Base-by-base conservation (phyloP, 495 filamentous ascomycete species). In the Penicillium bialowiezense region DNA sequence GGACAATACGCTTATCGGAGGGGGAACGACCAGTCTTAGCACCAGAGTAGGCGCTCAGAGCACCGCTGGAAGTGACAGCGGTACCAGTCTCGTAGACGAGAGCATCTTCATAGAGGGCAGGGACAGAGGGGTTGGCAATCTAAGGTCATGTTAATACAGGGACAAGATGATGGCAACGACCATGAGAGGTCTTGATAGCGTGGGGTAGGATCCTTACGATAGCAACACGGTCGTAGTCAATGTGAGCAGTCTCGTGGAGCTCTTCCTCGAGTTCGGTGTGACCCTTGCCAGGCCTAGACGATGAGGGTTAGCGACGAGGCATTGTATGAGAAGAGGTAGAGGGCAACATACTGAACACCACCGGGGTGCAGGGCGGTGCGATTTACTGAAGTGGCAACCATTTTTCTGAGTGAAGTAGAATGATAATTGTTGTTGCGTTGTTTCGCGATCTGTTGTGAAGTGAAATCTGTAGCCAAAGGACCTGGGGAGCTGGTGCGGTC, bases 241-340 rank as follows among this genome's bases (percentile, higher is more conserved):
- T 97, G 80, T 97, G 91, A 58, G 93, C 95, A 69, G 89, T 91
- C 73, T 97, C 90, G 70, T 97, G 92, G 34, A 98, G 85, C 69
- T 96, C 90, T 77, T 97, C 91, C 74, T 97, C 91, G 45, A 97
- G 81, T 69, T 97, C 92, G 24, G 91, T 96, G 82, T 96, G 91
- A 63, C 93, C 86, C 59, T 77, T 76, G 68, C 86, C 77, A 29
- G 91, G 88, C 65, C 90, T 95, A 33, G 40, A 63, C 39, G n/a
- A n/a, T n/a, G 17, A 44, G 7, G 28, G 61, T 78, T 68, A 74
- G 71, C 48, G 47, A 61, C 41, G 48, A 58, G 41, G 50, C 51
- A 18, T 32, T 41, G 34, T 44, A 55, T 45, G 56, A 32, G 0
- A 19, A 50, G 19, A 50, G 47, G 43, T 19, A 61, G 20, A 21